Evolutionary conservation across 345 rosid species (phyloP), one percentile per base, ranked within the genome.

Genomic region (Trapa bicornis): DNA sequence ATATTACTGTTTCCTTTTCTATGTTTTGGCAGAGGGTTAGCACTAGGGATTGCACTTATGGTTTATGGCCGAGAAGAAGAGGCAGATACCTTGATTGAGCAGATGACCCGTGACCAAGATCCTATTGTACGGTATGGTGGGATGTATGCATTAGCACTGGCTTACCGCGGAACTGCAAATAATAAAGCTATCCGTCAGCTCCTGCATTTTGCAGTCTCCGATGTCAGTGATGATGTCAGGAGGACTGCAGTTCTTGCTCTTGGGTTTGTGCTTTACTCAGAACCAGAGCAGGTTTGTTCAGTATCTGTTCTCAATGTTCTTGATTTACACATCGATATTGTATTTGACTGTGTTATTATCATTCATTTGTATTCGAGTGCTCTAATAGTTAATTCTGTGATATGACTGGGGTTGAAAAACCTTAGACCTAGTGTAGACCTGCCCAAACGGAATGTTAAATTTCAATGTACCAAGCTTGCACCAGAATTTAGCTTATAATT

Each of bases 61-160:
- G 98, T 91, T 39, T 91, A 95, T 65, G 99, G 99, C 67, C 86
- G 98, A 78, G 99, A 95, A 85, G 99, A 95, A 77, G 99, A 89
- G 71, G 99, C 99, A 43, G 99, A 95, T 75, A 91, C 97, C 14
- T 79, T 95, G 71, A 95, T 95, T 47, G 98, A 95, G 86, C 97
- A 95, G 85, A 89, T 95, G 99, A 87, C 97, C 45, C 82, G 96
- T 32, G 99, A 91, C 62, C 98, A 95, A 68, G 99, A 95, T 77
- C 99, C 98, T 56, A 95, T 95, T 61, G 75, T 95, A 66, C 98
- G 99, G 68, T 91, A 95, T 77, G 99, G 99, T 72, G 98, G 99
- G 52, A 91, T 95, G 98, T 95, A 95, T 63, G 98, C 99, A 41
- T 72, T 95, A 75, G 99, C 97, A 62, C 79, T 95, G 85, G 98